Base-by-base conservation (phyloP, 257 asterid species). In the Solanum virginianum region DNA sequence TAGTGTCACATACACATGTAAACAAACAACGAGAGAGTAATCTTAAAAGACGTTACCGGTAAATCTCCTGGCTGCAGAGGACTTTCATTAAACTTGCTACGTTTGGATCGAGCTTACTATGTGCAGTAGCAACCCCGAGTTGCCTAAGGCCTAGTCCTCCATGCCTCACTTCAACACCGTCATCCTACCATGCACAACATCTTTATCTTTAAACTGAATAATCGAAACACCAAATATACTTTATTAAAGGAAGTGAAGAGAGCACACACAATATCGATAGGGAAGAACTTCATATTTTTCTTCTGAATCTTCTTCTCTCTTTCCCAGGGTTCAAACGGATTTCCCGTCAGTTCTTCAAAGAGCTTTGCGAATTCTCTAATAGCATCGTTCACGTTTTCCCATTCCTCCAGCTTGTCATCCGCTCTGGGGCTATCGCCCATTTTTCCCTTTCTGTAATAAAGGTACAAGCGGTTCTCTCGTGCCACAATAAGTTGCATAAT, bases 111-210 rank as follows among this genome's bases (percentile, higher is more conserved):
- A 97, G 98, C 87, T 93, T 95, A 88, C 97, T 80, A 66, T 95
- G 99, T 4, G 90, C 81, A 4, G 80, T 96, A 6, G 98, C 98
- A 24, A 83, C 79, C 7, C 97, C 98, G 1, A 90, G 95, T 53
- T 94, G 98, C 88, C 98, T 83, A 77, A 93, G 89, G 20, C 89
- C 95, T 56, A 95, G 91, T 10, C 91, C 99, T 2, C 98, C 99
- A 18, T 92, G 95, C 85, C 98, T 85, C 54, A 95, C 97, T 47
- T 97, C 99, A 49, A 94, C 86, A 7, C 98, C 99, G 22, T 95
- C 97, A 5, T 89, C 98, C 99, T 94, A 84, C n/a, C 4, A n/a
- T 51, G 53, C 47, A 77, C 3, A 24, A 15, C 22, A 13, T 26
- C 63, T 17, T 43, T 53, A 77, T 51, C 8, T 26, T 75, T 22